These are phyloP conservation scores for Apophysomyces trapeziformis DNA, from an alignment of 371 early-diverging fungal species.

Conservation along the genomic window DNA sequence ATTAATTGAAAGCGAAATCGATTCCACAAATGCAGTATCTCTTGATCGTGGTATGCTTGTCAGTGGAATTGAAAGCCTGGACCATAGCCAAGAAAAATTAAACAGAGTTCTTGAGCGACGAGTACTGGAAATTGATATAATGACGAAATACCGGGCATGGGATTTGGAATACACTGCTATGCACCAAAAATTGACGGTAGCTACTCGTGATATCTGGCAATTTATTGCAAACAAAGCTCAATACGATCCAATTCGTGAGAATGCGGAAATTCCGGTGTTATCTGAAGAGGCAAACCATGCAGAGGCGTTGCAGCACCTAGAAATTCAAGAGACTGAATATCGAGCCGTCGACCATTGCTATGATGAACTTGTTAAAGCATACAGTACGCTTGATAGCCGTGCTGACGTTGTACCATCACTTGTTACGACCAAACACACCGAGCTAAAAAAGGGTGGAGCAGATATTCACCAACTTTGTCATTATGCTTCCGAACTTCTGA, in stretches of 20 bases:
- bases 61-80: constrained; percentile 35
- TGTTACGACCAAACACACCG: constrained; percentile 9
- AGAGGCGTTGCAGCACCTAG: neutral
- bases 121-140: constrained; percentile 22
- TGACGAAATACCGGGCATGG: constrained; percentile 29
- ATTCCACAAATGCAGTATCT: constrained; percentile 36
- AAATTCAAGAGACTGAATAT: constrained; percentile 3
- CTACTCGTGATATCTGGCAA: constrained; percentile 41
- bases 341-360: constrained; percentile 18
- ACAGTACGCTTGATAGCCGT: constrained; percentile 9
- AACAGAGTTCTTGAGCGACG: constrained; percentile 22
- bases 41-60: constrained; percentile 43
- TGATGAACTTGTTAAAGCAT: constrained; percentile 18
- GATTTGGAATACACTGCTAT: constrained; percentile 24
- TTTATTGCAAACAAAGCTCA: constrained; percentile 40
- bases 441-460: constrained; percentile 15
- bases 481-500: constrained; percentile 27
- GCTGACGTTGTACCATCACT: neutral
- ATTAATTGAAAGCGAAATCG: constrained; percentile 42
- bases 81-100: constrained; percentile 27
- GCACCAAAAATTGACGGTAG: constrained; percentile 12
- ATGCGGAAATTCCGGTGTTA: constrained; percentile 4
- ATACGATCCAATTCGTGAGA: constrained; percentile 27
- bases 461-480: constrained; percentile 20
- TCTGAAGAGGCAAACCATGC: constrained; percentile 6